A percentile compares a stretch with the other conserved stretches of the same genome.
phyloP scores from a whole-genome alignment of 1,284 basidiomycete genomes.

The Phellinidium pouzarii region DNA sequence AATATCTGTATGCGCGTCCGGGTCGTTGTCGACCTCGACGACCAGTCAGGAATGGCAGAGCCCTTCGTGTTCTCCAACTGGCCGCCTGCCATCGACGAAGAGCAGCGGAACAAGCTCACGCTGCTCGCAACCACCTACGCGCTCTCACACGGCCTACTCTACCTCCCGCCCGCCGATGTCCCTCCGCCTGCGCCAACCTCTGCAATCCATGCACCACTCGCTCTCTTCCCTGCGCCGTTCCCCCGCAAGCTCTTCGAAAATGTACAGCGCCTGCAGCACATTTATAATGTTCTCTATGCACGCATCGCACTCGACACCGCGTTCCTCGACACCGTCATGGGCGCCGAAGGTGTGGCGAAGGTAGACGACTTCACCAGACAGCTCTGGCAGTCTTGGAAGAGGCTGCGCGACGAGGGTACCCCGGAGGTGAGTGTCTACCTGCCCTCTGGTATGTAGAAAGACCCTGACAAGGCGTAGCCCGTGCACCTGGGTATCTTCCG shows the following conservation, averaged over 20 bases:
- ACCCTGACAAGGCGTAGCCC: constrained; percentile 40
- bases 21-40: no score
- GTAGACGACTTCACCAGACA: constrained; percentile 86
- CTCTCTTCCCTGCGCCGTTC: constrained; percentile 84
- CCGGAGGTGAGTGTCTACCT: constrained; percentile 40
- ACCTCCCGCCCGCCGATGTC: constrained; percentile 50
- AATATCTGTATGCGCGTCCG: no score
- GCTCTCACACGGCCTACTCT: constrained; percentile 78
- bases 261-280: constrained; percentile 63
- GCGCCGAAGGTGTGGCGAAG: constrained; percentile 68
- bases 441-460: not conserved
- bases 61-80: constrained; percentile 11
- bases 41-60: not conserved
- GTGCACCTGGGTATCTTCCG: constrained; percentile 90
- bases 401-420: constrained; percentile 54
- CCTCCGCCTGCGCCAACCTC: constrained; percentile 50
- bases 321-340: constrained; percentile 83
- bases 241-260: constrained; percentile 68
- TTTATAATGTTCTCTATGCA: constrained; percentile 85
- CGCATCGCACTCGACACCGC: constrained; percentile 73
- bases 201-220: constrained; percentile 84
- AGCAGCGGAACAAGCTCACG: constrained; percentile 34
- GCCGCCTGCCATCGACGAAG: constrained; percentile 11
- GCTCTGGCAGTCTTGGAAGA: constrained; percentile 84
- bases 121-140: constrained; percentile 77